These are phyloP conservation scores for Eucalyptus decipiens DNA, from an alignment of 345 rosid genomes.

Conservation along the genomic window DNA sequence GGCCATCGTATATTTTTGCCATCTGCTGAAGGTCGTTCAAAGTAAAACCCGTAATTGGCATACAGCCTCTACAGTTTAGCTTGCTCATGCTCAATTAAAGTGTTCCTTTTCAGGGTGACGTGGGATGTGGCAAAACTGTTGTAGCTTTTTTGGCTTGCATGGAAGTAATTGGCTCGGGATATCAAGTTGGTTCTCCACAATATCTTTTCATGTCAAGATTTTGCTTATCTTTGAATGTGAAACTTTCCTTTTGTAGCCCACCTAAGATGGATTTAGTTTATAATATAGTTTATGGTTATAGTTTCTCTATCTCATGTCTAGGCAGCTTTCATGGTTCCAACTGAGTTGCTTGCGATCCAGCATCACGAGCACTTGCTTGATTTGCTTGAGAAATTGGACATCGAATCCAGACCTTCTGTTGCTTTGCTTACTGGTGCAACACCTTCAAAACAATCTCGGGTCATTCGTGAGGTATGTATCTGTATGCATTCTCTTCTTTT, in stretches of 20 bases:
- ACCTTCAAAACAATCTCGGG: slow-evolving; percentile 64
- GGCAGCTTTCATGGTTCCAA: slow-evolving; percentile 99
- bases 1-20: background rate
- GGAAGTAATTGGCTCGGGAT: slow-evolving; percentile 91
- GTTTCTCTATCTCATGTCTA: slow-evolving; percentile 5
- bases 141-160: slow-evolving; percentile 95
- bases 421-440: slow-evolving; percentile 92
- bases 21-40: background rate
- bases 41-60: background rate
- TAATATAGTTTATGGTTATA: background rate
- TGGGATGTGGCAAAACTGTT: slow-evolving; percentile 96
- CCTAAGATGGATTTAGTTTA: background rate
- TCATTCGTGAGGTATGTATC: slow-evolving; percentile 70
- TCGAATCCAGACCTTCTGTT: slow-evolving; percentile 56
- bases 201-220: background rate
- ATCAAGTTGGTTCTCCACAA: slow-evolving; percentile 50
- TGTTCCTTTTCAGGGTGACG: slow-evolving; percentile 64
- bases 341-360: slow-evolving; percentile 93
- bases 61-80: background rate
- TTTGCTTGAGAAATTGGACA: slow-evolving; percentile 58
- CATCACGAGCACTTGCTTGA: slow-evolving; percentile 74
- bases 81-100: background rate
- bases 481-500: slow-evolving; percentile 2
- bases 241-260: background rate
- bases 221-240: background rate